Base-by-base conservation (phyloP, 108 stramenopile species). In the Ochromonas danica region DNA sequence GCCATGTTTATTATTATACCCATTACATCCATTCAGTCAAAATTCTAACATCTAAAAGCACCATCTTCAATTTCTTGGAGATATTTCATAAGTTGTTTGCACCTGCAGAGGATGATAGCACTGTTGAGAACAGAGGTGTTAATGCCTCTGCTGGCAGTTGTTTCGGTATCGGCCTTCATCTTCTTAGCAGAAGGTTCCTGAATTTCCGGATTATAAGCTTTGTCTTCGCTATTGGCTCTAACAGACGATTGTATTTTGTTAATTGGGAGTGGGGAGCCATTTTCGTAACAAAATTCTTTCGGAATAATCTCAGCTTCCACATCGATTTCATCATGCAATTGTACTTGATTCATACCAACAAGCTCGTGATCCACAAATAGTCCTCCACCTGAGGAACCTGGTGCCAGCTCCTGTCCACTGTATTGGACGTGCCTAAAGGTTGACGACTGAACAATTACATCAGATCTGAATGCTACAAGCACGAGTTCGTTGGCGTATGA, bases 41-140 rank as follows among this genome's bases (percentile, higher is more conserved):
- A 57, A 57, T 57, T 57, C 51, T 57, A 57, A 57, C 51, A 57
- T 57, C 51, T 57, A 57, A 57, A 57, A 57, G 51, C 51, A 57
- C 51, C 51, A 57, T 57, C 51, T 57, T 57, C 51, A 57, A 57
- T 57, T 57, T 57, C 51, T 57, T 57, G 51, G 51, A 57, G 51
- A 57, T 57, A 57, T 57, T 57, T 57, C 51, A 57, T 57, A 57
- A 57, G 51, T 57, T 57, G 51, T 57, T 57, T 57, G 51, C 51
- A 57, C 51, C 51, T 57, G 51, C 51, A 57, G 51, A 57, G 51
- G 51, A 57, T 57, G 51, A 57, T 57, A 57, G 51, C 51, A 57
- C 51, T 57, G 51, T 57, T 57, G 51, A 57, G 51, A 57, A 57
- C 51, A 57, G 51, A 57, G 51, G 51, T 57, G 51, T 57, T 57